A percentile compares a stretch with the other conserved stretches of the same genome.
These are phyloP conservation scores for Talaromyces proteolyticus DNA, from an alignment of 495 filamentous ascomycete species.

Conservation along the genomic window DNA sequence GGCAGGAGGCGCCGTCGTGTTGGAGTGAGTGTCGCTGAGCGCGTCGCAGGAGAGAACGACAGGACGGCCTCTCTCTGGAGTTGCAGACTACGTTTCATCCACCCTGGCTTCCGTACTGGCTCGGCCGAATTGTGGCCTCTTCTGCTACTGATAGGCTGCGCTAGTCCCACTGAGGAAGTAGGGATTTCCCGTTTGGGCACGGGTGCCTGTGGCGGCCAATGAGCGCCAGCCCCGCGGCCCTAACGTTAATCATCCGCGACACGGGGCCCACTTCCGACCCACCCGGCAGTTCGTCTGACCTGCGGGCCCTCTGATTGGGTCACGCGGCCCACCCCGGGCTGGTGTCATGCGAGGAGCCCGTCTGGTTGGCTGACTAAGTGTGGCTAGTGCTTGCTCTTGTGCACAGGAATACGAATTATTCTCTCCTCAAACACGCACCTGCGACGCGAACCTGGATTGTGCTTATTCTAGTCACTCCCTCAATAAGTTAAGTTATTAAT, in stretches of 20 bases:
- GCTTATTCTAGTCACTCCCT: too few species aligned
- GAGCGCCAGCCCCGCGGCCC: background rate
- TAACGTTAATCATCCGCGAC: constrained; percentile 2
- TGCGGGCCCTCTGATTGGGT: background rate
- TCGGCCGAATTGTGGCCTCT: background rate
- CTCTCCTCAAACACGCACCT: background rate
- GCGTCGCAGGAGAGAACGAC: too few species aligned
- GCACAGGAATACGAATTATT: background rate
- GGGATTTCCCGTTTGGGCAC: constrained; percentile 8
- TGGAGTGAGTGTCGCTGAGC: too few species aligned
- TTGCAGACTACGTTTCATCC: too few species aligned
- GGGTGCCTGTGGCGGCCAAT: constrained; percentile 5
- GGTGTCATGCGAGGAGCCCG: constrained; percentile 2
- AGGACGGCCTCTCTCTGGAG: too few species aligned
- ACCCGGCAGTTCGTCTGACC: background rate
- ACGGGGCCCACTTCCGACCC: background rate
- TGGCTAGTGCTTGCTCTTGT: too few species aligned
- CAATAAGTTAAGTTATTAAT: too few species aligned
- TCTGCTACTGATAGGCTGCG: background rate
- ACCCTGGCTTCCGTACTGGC: too few species aligned
- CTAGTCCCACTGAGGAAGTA: too few species aligned
- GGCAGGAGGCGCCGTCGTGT: too few species aligned
- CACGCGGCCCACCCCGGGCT: background rate
- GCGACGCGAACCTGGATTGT: background rate
- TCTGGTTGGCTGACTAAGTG: too few species aligned